Conservation (phyloP, 2,329 filamentous ascomycete genomes). For the Fusarium algeriense region DNA sequence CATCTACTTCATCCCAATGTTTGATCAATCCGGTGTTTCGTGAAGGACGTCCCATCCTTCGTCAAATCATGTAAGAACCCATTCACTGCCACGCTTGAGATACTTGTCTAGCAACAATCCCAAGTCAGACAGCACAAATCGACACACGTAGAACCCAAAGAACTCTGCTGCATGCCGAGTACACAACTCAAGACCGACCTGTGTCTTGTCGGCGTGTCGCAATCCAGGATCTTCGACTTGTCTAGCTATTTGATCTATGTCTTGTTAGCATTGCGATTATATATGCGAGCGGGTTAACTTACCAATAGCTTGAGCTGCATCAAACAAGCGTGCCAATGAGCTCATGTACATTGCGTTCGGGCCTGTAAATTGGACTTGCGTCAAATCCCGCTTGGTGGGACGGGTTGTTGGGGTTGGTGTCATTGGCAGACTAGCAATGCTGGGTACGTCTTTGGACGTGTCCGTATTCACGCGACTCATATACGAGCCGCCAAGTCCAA, state of each 20-base stretch:
- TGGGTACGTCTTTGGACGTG: conserved; percentile 57
- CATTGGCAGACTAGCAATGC: conserved; percentile 82
- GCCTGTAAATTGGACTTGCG: conserved; percentile 78
- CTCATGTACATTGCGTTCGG: conserved; percentile 93
- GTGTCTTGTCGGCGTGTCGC: conserved; percentile 90
- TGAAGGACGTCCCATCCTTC: conserved; percentile 2
- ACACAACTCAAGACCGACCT: conserved; percentile 93
- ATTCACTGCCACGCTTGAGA: conserved; percentile 95
- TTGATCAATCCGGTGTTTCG: neutral
- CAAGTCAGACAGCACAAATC: conserved; percentile 91
- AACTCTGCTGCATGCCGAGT: conserved; percentile 96
- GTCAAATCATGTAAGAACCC: conserved; percentile 69
- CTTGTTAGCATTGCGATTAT: conserved; percentile 42
- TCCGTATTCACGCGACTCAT: conserved; percentile 47
- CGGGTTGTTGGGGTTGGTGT: conserved; percentile 73
- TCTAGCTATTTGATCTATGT: conserved; percentile 88
- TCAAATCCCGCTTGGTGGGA: conserved; percentile 78
- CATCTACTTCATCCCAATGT: neutral
- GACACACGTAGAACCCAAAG: conserved; percentile 95
- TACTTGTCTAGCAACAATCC: conserved; percentile 92
- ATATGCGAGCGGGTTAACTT: conserved; percentile 52
- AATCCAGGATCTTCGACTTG: conserved; percentile 96
- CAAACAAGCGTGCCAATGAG: conserved; percentile 88
- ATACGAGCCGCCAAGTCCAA: conserved; percentile 67
- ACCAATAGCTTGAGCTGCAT: conserved; percentile 94